A percentile compares a stretch with the other conserved stretches of the same genome.
These are phyloP conservation scores for Candida coleopterorum DNA, from an alignment of 805 yeast species.

Conservation along the genomic window DNA sequence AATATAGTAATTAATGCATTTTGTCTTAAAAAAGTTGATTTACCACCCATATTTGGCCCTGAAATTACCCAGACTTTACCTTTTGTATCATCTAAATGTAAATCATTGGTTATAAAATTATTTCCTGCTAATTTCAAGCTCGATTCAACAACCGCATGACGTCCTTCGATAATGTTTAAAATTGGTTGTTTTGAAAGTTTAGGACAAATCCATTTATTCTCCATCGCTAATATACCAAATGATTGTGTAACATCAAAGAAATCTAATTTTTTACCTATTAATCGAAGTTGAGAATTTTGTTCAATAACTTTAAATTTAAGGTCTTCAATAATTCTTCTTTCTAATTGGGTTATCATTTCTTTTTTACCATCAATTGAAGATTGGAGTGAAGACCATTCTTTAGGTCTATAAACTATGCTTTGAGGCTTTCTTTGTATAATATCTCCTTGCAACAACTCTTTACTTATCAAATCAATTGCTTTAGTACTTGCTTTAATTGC, in stretches of 20 bases:
- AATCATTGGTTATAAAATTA: conserved; percentile 43
- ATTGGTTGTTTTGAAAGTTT: conserved; percentile 43
- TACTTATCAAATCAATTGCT: conserved; percentile 18
- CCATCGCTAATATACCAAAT: conserved; percentile 68
- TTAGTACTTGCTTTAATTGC: conserved; percentile 41
- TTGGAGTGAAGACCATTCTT: conserved; percentile 48
- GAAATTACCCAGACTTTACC: conserved; percentile 53
- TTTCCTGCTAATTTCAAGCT: conserved; percentile 49
- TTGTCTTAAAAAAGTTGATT: conserved; percentile 71
- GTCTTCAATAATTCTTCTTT: conserved; percentile 45
- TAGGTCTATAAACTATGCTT: conserved; percentile 41
- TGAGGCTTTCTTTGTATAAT: conserved; percentile 34
- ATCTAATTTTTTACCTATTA: conserved; percentile 50
- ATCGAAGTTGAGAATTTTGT: conserved; percentile 43
- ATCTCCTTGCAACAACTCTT: conserved; percentile 17
- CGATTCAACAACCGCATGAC: conserved; percentile 85
- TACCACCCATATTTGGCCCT: conserved; percentile 91
- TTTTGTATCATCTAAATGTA: conserved; percentile 18
- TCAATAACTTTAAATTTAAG: conserved; percentile 46
- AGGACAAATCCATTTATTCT: conserved; percentile 65
- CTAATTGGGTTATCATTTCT: conserved; percentile 50
- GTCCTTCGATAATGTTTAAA: conserved; percentile 56
- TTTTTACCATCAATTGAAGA: conserved; percentile 46
- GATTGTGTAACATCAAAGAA: conserved; percentile 68
- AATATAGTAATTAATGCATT: conserved; percentile 65